A percentile compares a stretch with the other conserved stretches of the same genome.
Conservation (phyloP, 1,139 yeast genomes). For the Candida sojae region DNA sequence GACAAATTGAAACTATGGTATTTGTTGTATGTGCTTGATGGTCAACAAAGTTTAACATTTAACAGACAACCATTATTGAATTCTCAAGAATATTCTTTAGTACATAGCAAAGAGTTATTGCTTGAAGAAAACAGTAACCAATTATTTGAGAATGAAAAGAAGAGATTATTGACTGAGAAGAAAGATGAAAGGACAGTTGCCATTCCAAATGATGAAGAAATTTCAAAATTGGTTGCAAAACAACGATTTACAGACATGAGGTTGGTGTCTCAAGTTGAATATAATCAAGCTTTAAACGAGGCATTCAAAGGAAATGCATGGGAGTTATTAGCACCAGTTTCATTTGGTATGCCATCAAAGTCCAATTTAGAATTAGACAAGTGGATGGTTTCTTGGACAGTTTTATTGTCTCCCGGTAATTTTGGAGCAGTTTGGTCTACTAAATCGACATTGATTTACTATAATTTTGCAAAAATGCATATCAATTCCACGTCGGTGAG, state of each 20-base stretch:
- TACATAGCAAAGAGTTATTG: slow-evolving; percentile 40
- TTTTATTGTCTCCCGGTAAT: slow-evolving; percentile 59
- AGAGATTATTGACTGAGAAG: slow-evolving; percentile 3
- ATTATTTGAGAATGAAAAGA: slow-evolving; percentile 2
- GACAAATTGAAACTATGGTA: slow-evolving; percentile 66
- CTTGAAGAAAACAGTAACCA: slow-evolving; percentile 8
- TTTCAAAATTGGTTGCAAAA: slow-evolving; percentile 6
- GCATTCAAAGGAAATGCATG: slow-evolving; percentile 65
- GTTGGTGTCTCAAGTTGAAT: slow-evolving; percentile 72
- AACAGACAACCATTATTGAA: slow-evolving; percentile 58
- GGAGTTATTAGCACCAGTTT: slow-evolving; percentile 60
- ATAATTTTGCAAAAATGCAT: slow-evolving; percentile 76
- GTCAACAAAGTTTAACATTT: slow-evolving; percentile 66
- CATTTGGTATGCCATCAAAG: slow-evolving; percentile 68
- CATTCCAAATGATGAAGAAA: slow-evolving; percentile 10
- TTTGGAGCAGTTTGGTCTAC: slow-evolving; percentile 70
- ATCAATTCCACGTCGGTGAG: slow-evolving; percentile 61
- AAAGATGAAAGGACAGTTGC: slow-evolving; percentile 1
- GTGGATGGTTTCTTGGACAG: slow-evolving; percentile 86
- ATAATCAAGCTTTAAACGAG: slow-evolving; percentile 63
- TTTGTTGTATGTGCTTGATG: slow-evolving; percentile 65
- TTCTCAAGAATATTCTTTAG: slow-evolving; percentile 45
- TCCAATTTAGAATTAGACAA: slow-evolving; percentile 67
- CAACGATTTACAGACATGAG: slow-evolving; percentile 51
- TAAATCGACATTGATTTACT: slow-evolving; percentile 67